Evolutionary conservation across 768 basidiomycete species (phyloP).

Genomic region (Trametes sanguinea): DNA sequence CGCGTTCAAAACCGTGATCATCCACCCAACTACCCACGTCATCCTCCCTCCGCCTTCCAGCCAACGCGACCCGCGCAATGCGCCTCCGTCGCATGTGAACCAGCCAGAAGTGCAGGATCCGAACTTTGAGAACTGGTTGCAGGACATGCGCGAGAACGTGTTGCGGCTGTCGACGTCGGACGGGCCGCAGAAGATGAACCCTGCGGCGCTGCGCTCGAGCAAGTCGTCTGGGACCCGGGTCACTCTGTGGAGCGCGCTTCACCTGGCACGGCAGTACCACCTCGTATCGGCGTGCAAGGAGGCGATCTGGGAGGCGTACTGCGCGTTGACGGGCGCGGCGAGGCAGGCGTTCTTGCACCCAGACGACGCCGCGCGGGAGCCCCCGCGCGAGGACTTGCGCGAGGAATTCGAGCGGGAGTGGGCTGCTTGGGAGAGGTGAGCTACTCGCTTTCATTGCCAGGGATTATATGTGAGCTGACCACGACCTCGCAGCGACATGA

Average conservation of each 20-base stretch:
- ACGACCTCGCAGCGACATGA: constrained; percentile 61
- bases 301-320: constrained; percentile 66
- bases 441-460: constrained; percentile 11
- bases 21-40: constrained; percentile 50
- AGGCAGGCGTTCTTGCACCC: constrained; percentile 14
- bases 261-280: constrained; percentile 60
- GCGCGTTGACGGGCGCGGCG: constrained; percentile 41
- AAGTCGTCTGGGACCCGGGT: constrained; percentile 33
- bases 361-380: constrained; percentile 17
- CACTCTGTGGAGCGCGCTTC: constrained; percentile 58
- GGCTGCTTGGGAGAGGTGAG: constrained; percentile 72
- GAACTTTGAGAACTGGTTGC: background rate
- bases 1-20: constrained; percentile 55
- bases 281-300: constrained; percentile 67
- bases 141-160: constrained; percentile 14
- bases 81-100: background rate
- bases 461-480: background rate
- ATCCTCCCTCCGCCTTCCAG: constrained; percentile 47
- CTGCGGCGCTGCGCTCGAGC: constrained; percentile 11
- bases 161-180: constrained; percentile 9
- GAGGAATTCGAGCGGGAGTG: constrained; percentile 69
- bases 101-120: background rate
- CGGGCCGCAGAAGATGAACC: background rate
- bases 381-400: constrained; percentile 31
- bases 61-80: background rate